Base-by-base conservation (phyloP, 768 basidiomycete genomes). In the Myochromella boudieri region DNA sequence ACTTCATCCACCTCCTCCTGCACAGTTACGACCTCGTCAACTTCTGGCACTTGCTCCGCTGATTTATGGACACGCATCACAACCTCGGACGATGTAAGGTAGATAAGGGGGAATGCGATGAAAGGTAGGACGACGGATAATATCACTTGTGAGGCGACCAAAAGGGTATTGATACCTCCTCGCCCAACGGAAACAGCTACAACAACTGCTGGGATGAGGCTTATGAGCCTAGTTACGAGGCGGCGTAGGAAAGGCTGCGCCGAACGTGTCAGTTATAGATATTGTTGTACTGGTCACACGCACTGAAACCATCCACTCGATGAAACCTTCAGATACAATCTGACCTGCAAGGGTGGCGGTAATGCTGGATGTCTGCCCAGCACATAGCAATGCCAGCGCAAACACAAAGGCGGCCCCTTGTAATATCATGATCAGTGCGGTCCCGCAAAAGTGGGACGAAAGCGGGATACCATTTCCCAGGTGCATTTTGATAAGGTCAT, bases 261-360 rank as follows among this genome's bases (percentile, higher is more conserved):
- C 9, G 36, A 34, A 32, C 12, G 20, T 34, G 20, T 29, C 21
- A 46, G 20, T 26, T 17, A 12, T 43, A n/a, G 25, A 32, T 11
- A 8, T 4, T 18, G 24, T 7, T 18, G 21, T 3, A 9, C 24
- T 17, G 32, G 14, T 12, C 14, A 22, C 27, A 54, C 68, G 24
- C 53, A 69, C 68, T 60, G 84, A 82, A 20, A 87, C 75, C 48
- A 76, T 74, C 87, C 87, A 91, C 48, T 78, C 78, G 54, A 91
- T 76, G 62, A 90, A 88, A 0, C 89, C 88, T 59, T 91, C 89
- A 1, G 80, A 81, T 40, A 92, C 84, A 27, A 85, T 80, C 64
- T 91, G 90, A 0, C 89, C 88, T 3, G 85, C 82, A 26, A 91
- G 70, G 0, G 88, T 91, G 6, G 85, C 88, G 0, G 89, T 82